Evolutionary conservation across 2,329 filamentous ascomycete genomes (phyloP).

Genomic region (Hypoxylon rubiginosum): DNA sequence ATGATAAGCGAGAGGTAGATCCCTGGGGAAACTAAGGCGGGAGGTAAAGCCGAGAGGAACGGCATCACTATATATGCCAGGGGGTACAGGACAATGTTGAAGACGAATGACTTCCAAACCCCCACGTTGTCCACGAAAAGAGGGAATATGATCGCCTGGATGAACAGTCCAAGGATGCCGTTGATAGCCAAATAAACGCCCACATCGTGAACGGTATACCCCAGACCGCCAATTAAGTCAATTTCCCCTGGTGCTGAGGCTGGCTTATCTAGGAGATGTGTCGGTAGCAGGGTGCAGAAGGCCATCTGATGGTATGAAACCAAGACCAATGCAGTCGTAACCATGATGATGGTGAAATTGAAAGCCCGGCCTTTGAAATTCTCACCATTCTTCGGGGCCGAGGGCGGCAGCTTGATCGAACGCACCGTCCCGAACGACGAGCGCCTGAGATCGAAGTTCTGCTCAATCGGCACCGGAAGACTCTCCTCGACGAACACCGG

Average conservation of each 20-base stretch:
- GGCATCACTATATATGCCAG: slow-evolving; percentile 77
- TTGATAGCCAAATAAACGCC: slow-evolving; percentile 78
- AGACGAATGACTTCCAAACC: slow-evolving; percentile 75
- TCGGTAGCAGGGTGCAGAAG: slow-evolving; percentile 58
- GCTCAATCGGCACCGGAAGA: slow-evolving; percentile 52
- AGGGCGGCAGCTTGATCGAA: slow-evolving; percentile 54
- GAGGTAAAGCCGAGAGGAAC: slow-evolving; percentile 72
- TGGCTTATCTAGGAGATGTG: slow-evolving; percentile 58
- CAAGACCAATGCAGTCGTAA: slow-evolving; percentile 57
- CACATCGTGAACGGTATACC: slow-evolving; percentile 74
- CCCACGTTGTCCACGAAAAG: slow-evolving; percentile 73
- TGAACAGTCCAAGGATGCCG: slow-evolving; percentile 77
- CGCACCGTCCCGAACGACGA: slow-evolving; percentile 60
- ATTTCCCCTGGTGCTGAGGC: slow-evolving; percentile 48
- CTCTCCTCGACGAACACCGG: slow-evolving; percentile 54
- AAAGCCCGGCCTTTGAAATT: slow-evolving; percentile 50
- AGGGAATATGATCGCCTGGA: slow-evolving; percentile 80
- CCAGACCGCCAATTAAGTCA: slow-evolving; percentile 72
- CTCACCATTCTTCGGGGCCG: slow-evolving; percentile 19
- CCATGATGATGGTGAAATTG: slow-evolving; percentile 59
- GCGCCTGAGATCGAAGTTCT: slow-evolving; percentile 54
- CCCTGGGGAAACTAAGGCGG: slow-evolving; percentile 66
- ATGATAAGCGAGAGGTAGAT: slow-evolving; percentile 76
- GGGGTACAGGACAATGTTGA: slow-evolving; percentile 76
- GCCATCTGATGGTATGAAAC: slow-evolving; percentile 63